Evolutionary conservation across 495 filamentous ascomycete species (phyloP), one percentile per base, ranked within the genome.

Genomic region (Lentithecium fluviatile): DNA sequence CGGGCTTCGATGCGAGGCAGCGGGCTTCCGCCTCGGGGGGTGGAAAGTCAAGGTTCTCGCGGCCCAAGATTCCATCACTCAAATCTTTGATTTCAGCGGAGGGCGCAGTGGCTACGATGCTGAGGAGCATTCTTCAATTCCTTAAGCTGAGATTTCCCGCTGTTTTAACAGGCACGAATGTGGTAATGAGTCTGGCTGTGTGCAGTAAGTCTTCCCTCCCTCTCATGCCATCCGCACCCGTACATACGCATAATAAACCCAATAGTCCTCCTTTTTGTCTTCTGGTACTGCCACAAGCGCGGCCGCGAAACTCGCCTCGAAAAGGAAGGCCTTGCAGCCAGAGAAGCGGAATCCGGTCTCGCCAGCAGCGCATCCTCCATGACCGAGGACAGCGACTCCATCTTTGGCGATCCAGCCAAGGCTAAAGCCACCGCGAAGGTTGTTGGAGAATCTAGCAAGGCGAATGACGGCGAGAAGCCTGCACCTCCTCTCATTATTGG

Each of bases 281-380:
- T 97, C 59, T 98, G 93, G 93, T 98, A 98, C 72, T 97, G 90
- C 73, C 88, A 97, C 71, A 96, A 96, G 73, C 84, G 94, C 13
- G 94, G 94, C 36, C 82, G 83, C 15, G 94, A 98, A 74, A 84
- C 84, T 13, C 79, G 94, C 36, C 78, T 96, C 1, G 89, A 90
- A 67, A 82, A 78, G 60, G 89, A 92, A 43, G 20, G 42, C n/a
- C 52, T 65, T 6, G 46, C 56, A 24, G 59, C 64, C n/a, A 60
- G 53, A 40, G 60, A 56, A 6, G 36, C 10, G 15, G 61, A 62
- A 10, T 37, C 52, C 10, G 53, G 24, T 7, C 42, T 65, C 17
- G 47, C 50, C 15, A 64, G 56, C 29, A 47, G 38, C 38, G 56
- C 52, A 10, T 66, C 64, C 24, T 57, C 61, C 5, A 48, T 57